These are phyloP conservation scores for Bidens hawaiensis DNA, from an alignment of 140 eudicot species.

Conservation along the genomic window DNA sequence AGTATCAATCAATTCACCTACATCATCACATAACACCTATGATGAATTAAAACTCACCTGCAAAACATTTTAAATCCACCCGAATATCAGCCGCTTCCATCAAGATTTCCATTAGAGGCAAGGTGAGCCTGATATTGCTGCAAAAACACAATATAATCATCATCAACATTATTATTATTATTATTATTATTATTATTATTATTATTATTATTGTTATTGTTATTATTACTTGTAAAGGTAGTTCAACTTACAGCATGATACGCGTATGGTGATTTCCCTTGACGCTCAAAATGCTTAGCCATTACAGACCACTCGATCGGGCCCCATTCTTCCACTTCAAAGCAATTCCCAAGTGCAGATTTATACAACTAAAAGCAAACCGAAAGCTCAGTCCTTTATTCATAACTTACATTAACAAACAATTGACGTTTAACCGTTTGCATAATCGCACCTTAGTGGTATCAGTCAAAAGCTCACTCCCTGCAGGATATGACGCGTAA, in stretches of 20 bases:
- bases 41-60: not conserved
- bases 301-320: constrained; percentile 79
- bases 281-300: constrained; percentile 94
- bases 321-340: constrained; percentile 93
- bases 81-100: constrained; percentile 64
- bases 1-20: not conserved
- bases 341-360: constrained; percentile 82
- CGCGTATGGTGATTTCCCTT: constrained; percentile 11
- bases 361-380: constrained; percentile 60
- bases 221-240: no score
- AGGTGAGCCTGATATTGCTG: constrained; percentile 93
- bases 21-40: not conserved
- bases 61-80: not conserved
- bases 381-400: not conserved
- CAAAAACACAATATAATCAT: not conserved
- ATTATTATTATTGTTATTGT: no score
- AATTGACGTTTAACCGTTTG: not conserved
- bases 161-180: not conserved
- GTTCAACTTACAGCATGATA: constrained; percentile 73
- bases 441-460: constrained; percentile 50
- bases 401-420: constrained; percentile 11
- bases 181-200: no score
- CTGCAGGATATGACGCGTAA: constrained; percentile 91
- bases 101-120: constrained; percentile 68
- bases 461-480: constrained; percentile 83